Conservation (phyloP, 164 flowering plant genomes). For the Aristolochia californica region DNA sequence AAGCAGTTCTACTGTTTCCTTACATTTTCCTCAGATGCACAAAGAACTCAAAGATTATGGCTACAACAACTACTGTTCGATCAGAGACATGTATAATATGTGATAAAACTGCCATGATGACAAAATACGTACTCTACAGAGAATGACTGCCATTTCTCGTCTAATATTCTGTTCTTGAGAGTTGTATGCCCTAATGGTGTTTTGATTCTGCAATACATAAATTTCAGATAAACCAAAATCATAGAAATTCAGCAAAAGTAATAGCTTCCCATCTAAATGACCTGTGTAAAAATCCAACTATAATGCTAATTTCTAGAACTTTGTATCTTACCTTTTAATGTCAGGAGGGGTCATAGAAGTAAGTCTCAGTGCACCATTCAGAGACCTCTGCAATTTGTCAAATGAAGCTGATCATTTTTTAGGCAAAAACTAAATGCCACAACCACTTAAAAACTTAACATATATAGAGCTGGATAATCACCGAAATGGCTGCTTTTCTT, state of each 20-base stretch:
- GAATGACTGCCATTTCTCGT: conserved; percentile 21
- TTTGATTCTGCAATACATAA: conserved; percentile 24
- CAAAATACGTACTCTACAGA: conserved; percentile 26
- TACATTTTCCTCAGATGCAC: background rate
- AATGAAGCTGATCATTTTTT: conserved; percentile 8
- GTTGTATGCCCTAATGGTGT: conserved; percentile 15
- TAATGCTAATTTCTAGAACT: too few relatives aligned
- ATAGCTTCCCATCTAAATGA: background rate
- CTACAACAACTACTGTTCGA: too few relatives aligned
- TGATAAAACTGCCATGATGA: background rate
- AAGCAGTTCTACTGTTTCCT: background rate
- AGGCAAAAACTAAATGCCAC: background rate
- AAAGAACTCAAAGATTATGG: too few relatives aligned
- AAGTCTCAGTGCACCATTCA: conserved; percentile 23
- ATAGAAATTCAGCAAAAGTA: background rate
- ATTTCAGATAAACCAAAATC: background rate
- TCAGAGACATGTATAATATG: too few relatives aligned
- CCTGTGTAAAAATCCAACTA: background rate
- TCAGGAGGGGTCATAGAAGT: conserved; percentile 25
- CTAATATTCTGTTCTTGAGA: conserved; percentile 19
- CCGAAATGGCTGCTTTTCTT: conserved; percentile 24
- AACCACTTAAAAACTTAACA: background rate
- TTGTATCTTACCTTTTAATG: conserved; percentile 31
- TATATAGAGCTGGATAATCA: conserved; percentile 8
- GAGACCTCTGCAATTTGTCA: conserved; percentile 37